A percentile compares a stretch with the other conserved stretches of the same genome.
phyloP scores from a whole-genome alignment of 176 grass and related monocot genomes.

The Zea luxurians region DNA sequence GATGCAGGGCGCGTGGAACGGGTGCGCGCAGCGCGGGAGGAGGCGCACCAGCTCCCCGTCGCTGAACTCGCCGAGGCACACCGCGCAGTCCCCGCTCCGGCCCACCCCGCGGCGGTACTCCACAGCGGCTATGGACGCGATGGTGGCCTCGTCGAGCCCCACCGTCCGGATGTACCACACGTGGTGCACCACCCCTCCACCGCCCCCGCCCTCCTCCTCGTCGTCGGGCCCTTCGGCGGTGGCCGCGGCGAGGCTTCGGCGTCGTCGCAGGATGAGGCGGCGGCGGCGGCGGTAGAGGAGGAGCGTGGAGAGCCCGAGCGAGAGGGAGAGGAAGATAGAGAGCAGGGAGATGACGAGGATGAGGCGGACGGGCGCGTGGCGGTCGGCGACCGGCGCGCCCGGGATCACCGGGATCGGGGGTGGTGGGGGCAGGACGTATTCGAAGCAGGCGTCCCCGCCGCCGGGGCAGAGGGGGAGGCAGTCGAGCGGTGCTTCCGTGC shows the following conservation, averaged over 20 bases:
- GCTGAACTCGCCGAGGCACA: slow-evolving; percentile 77
- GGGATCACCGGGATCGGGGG: slow-evolving; percentile 13
- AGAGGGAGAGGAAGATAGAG: slow-evolving; percentile 56
- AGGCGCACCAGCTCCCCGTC: slow-evolving; percentile 74
- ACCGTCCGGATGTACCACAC: slow-evolving; percentile 78
- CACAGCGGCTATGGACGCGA: slow-evolving; percentile 61
- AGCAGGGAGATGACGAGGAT: slow-evolving; percentile 47
- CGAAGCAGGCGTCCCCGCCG: slow-evolving; percentile 14
- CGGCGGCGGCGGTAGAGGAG: slow-evolving; percentile 61
- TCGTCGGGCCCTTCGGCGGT: slow-evolving; percentile 17
- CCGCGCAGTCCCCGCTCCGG: slow-evolving; percentile 57
- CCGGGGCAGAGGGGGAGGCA: slow-evolving; percentile 39
- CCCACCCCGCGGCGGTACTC: slow-evolving; percentile 52
- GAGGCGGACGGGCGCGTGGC: slow-evolving; percentile 44
- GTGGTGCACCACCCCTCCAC: slow-evolving; percentile 56
- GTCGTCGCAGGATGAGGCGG: slow-evolving; percentile 37
- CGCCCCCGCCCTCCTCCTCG: slow-evolving; percentile 32
- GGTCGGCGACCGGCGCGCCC: background rate
- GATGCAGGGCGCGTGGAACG: slow-evolving; percentile 77
- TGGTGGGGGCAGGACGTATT: slow-evolving; percentile 28
- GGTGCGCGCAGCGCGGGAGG: slow-evolving; percentile 71
- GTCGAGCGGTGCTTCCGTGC: slow-evolving; percentile 11
- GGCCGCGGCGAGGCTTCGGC: slow-evolving; percentile 2
- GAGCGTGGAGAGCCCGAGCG: slow-evolving; percentile 44
- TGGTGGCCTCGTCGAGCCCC: slow-evolving; percentile 77